Percentiles rank a stretch among this genome's conserved stretches.
These are phyloP conservation scores for Hsuehochloa calcarea DNA, from an alignment of 176 grass and related monocot species.

Conservation along the genomic window DNA sequence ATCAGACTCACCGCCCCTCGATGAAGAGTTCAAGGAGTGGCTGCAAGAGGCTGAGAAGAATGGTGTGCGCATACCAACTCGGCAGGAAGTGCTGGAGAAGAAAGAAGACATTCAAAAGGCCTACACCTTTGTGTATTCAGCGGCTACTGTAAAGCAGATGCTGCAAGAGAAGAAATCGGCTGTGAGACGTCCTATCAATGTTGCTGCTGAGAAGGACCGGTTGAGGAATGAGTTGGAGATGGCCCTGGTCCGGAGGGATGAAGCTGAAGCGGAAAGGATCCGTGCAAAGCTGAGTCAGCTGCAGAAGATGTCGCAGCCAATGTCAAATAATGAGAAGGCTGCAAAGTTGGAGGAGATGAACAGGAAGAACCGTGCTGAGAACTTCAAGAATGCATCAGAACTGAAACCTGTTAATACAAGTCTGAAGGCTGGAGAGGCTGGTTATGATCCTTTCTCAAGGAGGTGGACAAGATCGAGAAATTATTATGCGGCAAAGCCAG, in stretches of 20 bases:
- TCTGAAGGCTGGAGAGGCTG: conserved; percentile 91
- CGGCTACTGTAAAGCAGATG: conserved; percentile 70
- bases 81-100: conserved; percentile 89
- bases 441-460: conserved; percentile 96
- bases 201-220: conserved; percentile 95
- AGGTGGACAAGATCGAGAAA: conserved; percentile 94
- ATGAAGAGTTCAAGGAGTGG: conserved; percentile 93
- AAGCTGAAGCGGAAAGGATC: conserved; percentile 67
- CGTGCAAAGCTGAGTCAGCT: conserved; percentile 55
- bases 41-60: conserved; percentile 69
- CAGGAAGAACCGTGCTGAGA: conserved; percentile 81
- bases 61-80: conserved; percentile 59
- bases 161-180: conserved; percentile 79
- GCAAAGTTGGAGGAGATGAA: conserved; percentile 96
- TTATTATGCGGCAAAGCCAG: conserved; percentile 75
- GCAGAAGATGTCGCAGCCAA: conserved; percentile 44
- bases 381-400: conserved; percentile 96
- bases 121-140: conserved; percentile 76
- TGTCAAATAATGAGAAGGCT: conserved; percentile 69
- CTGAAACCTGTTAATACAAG: conserved; percentile 76
- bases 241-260: conserved; percentile 53
- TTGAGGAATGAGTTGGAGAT: conserved; percentile 80
- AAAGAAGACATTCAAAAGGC: conserved; percentile 72
- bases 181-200: conserved; percentile 70
- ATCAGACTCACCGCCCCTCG: conserved; percentile 58